Conservation (phyloP, 345 rosid genomes). For the Eucalyptus tenuipes region DNA sequence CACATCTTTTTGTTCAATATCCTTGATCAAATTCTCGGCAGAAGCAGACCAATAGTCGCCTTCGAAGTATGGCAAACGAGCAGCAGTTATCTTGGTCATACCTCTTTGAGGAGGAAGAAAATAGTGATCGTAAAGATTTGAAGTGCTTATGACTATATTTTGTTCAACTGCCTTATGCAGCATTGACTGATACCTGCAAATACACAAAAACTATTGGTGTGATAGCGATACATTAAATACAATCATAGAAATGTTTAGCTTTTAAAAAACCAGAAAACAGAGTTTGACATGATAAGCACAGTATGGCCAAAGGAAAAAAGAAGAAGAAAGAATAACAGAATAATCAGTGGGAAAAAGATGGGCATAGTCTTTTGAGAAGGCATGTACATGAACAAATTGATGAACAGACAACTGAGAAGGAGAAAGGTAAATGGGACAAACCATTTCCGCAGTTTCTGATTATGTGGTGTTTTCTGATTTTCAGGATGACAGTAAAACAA, state of each 20-base stretch:
- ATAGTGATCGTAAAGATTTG: constrained; percentile 75
- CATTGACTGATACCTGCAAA: constrained; percentile 74
- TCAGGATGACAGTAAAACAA: constrained; percentile 92
- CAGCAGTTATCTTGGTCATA: constrained; percentile 77
- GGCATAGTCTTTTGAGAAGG: not conserved
- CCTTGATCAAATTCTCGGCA: constrained; percentile 70
- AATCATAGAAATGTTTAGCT: not conserved
- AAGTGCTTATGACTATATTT: constrained; percentile 60
- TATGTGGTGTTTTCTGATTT: constrained; percentile 84
- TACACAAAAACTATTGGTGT: not conserved
- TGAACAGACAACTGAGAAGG: not conserved
- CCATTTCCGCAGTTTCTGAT: constrained; percentile 85
- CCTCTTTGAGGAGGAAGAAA: constrained; percentile 60
- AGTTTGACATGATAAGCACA: not conserved
- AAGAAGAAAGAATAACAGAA: not conserved
- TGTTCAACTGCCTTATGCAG: constrained; percentile 71
- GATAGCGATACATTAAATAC: not conserved
- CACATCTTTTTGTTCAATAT: constrained; percentile 73
- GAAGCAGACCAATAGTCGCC: constrained; percentile 98
- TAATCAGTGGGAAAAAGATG: not conserved
- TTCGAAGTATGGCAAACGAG: constrained; percentile 92
- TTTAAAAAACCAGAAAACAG: not conserved
- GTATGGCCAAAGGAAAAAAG: not conserved
- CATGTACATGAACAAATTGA: not conserved
- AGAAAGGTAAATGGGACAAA: constrained; percentile 16